phyloP scores from a whole-genome alignment of 2,329 filamentous ascomycete species.

The Drechmeria coniospora region DNA sequence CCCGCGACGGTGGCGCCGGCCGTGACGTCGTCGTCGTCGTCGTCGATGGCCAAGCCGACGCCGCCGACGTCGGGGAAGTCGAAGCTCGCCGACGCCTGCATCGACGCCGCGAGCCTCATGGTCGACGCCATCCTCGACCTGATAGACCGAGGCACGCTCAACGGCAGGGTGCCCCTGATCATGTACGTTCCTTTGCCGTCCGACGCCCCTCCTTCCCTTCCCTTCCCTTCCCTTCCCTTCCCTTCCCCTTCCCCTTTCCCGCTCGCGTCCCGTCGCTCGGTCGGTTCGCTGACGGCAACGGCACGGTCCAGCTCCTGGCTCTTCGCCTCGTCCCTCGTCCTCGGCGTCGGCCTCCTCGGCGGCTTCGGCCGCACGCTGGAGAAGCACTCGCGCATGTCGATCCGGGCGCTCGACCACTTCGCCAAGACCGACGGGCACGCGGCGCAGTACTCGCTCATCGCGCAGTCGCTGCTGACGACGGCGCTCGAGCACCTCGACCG shows the following conservation, averaged over 20 bases:
- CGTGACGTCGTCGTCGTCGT: too few species aligned
- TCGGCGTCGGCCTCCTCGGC: conserved; percentile 34
- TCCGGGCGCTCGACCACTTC: conserved; percentile 32
- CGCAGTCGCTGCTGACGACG: conserved; percentile 30
- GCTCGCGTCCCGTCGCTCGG: background rate
- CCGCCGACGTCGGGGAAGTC: conserved; percentile 26
- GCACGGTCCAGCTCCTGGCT: conserved; percentile 29
- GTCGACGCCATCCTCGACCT: conserved; percentile 31
- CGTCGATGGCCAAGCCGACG: too few species aligned
- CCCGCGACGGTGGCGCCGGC: conserved; percentile 1
- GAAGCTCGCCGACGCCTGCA: conserved; percentile 37
- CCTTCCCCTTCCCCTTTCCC: background rate
- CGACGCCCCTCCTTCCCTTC: background rate
- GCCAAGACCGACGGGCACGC: conserved; percentile 33
- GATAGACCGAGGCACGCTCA: conserved; percentile 24
- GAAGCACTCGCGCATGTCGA: conserved; percentile 31
- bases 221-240: background rate
- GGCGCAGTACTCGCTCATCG: conserved; percentile 36
- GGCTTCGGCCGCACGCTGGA: conserved; percentile 37
- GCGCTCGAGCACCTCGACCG: conserved; percentile 31
- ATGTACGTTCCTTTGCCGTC: conserved; percentile 27
- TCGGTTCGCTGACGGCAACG: background rate
- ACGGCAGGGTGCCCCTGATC: conserved; percentile 30
- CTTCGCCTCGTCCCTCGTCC: conserved; percentile 35
- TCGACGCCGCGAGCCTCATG: conserved; percentile 38